Conservation (phyloP, 2,329 filamentous ascomycete species). For the Diaporthe sp. region DNA sequence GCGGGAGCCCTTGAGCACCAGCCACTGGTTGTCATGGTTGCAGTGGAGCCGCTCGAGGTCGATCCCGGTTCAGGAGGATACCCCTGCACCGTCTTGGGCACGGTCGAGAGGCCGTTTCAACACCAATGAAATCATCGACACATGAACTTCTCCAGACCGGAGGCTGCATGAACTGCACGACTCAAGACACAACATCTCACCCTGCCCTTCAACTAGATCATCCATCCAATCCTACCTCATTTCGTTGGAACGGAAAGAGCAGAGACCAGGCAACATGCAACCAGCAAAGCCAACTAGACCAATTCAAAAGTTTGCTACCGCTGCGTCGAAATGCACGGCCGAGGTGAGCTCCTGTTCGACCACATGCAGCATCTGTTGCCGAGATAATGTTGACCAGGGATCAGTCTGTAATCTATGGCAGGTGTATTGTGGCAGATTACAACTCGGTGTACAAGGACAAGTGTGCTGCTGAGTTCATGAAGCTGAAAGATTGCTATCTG, state of each 20-base stretch:
- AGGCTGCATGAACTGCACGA: constrained; percentile 22
- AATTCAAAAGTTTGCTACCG: constrained; percentile 64
- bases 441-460: constrained; percentile 91
- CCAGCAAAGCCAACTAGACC: constrained; percentile 52
- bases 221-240: background rate
- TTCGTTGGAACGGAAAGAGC: background rate
- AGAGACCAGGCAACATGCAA: constrained; percentile 28
- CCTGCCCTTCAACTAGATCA: background rate
- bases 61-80: constrained; percentile 5
- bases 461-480: constrained; percentile 86
- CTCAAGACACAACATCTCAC: constrained; percentile 12
- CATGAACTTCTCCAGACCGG: background rate
- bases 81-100: constrained; percentile 6
- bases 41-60: background rate
- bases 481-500: constrained; percentile 86
- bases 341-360: constrained; percentile 53
- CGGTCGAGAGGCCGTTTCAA: constrained; percentile 15
- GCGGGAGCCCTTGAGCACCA: background rate
- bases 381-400: constrained; percentile 10
- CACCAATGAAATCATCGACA: constrained; percentile 26
- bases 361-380: background rate
- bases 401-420: constrained; percentile 87
- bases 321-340: constrained; percentile 65
- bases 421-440: constrained; percentile 91
- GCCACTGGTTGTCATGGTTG: constrained; percentile 26